Conservation (phyloP, 192 early-diverging fungal species). For the Thoreauomyces humboldtii region DNA sequence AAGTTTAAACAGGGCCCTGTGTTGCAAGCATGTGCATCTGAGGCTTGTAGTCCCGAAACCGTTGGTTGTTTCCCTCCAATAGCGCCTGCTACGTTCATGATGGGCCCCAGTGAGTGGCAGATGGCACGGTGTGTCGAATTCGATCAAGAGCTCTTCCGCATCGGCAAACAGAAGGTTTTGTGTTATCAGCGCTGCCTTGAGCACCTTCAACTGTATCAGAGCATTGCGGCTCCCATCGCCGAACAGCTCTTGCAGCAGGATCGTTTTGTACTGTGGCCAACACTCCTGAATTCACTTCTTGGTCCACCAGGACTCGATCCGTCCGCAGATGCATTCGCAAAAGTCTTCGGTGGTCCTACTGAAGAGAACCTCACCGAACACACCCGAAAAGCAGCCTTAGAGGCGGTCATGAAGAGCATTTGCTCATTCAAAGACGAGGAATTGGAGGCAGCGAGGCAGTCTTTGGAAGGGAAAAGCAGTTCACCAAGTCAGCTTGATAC, state of each 20-base stretch:
- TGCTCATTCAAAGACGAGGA: conserved; percentile 16
- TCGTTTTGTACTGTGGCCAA: conserved; percentile 24
- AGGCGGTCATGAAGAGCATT: conserved; percentile 12
- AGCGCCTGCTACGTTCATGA: conserved; percentile 1
- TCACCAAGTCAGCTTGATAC: too few relatives aligned
- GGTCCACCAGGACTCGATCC: background rate
- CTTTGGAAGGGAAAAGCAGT: too few relatives aligned
- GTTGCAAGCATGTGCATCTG: conserved; percentile 8
- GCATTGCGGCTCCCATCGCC: conserved; percentile 25
- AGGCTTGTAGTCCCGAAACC: conserved; percentile 8
- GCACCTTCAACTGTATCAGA: conserved; percentile 38
- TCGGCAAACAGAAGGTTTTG: background rate
- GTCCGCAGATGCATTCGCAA: background rate
- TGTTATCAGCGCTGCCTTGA: conserved; percentile 15
- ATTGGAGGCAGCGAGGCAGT: background rate
- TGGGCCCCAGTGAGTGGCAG: conserved; percentile 6
- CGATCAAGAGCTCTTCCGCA: conserved; percentile 25
- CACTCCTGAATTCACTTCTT: background rate
- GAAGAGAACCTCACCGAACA: conserved; percentile 5
- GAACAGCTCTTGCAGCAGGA: conserved; percentile 32
- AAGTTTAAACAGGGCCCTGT: conserved; percentile 5
- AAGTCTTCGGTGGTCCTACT: background rate
- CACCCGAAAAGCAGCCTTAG: conserved; percentile 11
- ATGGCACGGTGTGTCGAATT: conserved; percentile 28
- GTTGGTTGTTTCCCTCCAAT: conserved; percentile 20